Evolutionary conservation across 768 basidiomycete species (phyloP).

Genomic region (Holtermannia corniformis): DNA sequence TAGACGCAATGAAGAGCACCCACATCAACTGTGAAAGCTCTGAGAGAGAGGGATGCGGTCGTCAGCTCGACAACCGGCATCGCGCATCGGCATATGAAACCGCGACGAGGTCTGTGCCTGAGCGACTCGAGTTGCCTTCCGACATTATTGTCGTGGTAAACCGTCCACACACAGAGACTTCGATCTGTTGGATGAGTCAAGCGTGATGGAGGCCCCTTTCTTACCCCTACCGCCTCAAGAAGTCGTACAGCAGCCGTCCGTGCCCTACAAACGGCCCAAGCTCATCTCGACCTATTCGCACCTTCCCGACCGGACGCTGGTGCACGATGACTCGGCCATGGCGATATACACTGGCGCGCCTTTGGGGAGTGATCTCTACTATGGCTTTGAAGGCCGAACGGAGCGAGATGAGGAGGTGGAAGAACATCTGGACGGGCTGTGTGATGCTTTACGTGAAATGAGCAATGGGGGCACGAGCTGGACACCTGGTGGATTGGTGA

Average conservation of each 20-base stretch:
- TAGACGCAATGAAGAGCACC: no score
- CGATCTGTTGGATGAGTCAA: no score
- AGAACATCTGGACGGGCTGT: slow-evolving; percentile 39
- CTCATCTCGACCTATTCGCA: slow-evolving; percentile 39
- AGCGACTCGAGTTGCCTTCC: no score
- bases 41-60: no score
- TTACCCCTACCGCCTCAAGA: slow-evolving; percentile 26
- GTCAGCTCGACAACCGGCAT: no score
- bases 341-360: slow-evolving; percentile 30
- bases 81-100: no score
- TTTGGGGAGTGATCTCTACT: slow-evolving; percentile 32
- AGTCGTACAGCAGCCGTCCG: slow-evolving; percentile 13
- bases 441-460: slow-evolving; percentile 20
- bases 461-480: slow-evolving; percentile 5
- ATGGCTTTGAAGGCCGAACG: slow-evolving; percentile 30
- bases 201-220: slow-evolving; percentile 5
- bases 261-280: slow-evolving; percentile 25
- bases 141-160: no score
- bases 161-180: no score
- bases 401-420: slow-evolving; percentile 35
- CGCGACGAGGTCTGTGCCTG: no score
- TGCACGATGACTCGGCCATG: slow-evolving; percentile 29
- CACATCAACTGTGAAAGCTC: no score
- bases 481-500: slow-evolving; percentile 33
- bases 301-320: slow-evolving; percentile 26